phyloP scores from a whole-genome alignment of 768 basidiomycete species.

The Nidularia sp. region DNA sequence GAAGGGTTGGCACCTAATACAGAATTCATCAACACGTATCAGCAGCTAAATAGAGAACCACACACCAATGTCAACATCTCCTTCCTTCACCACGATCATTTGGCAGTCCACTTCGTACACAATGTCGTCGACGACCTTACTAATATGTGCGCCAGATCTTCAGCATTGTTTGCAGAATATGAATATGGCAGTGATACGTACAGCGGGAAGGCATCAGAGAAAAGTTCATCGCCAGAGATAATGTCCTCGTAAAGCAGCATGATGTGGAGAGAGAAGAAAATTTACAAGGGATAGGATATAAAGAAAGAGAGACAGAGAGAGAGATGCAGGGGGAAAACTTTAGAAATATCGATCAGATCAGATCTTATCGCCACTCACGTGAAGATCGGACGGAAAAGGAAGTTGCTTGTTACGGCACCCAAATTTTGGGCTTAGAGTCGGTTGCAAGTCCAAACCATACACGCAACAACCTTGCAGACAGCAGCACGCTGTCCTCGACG shows the following conservation, averaged over 20 bases:
- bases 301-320: conserved; percentile 11
- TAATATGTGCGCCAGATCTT: conserved; percentile 19
- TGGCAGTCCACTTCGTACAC: conserved; percentile 87
- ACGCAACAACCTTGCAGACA: too few relatives aligned
- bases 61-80: conserved; percentile 88
- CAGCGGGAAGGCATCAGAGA: conserved; percentile 91
- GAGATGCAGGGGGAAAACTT: background rate
- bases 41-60: conserved; percentile 4
- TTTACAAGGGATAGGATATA: conserved; percentile 13
- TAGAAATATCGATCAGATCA: conserved; percentile 24
- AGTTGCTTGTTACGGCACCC: background rate
- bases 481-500: too few relatives aligned
- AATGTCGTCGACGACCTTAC: conserved; percentile 74
- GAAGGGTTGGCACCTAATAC: conserved; percentile 86
- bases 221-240: conserved; percentile 83
- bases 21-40: background rate
- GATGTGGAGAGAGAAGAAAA: conserved; percentile 12
- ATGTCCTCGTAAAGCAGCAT: conserved; percentile 79
- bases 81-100: conserved; percentile 63
- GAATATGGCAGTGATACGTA: conserved; percentile 29
- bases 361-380: conserved; percentile 23
- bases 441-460: too few relatives aligned
- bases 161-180: too few relatives aligned
- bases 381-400: background rate
- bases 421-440: background rate